Base-by-base conservation (phyloP, 768 basidiomycete species). In the Panaeolus papilionaceus region DNA sequence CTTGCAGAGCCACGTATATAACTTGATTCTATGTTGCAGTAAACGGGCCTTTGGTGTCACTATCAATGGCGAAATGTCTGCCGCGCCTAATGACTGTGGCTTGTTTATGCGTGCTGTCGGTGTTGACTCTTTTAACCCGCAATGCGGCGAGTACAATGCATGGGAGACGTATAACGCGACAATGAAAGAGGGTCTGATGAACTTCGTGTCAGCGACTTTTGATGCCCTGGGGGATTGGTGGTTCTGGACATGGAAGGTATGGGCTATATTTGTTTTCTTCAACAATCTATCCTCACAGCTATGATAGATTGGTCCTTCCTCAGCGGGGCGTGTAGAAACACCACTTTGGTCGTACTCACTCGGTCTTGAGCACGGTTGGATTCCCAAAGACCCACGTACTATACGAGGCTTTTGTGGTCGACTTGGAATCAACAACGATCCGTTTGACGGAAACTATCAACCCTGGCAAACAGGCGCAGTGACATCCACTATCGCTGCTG, bases 1-100 rank as follows among this genome's bases (percentile, higher is more conserved):
- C 47, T 69, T 45, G 79, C 77, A 79, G 14, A 33, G 33, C 33
- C 66, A 63, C 64, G 68, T 33, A 68, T 38, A 67, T 33, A 49
- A 66, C 49, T 68, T 71, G 71, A 38, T 68, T 61, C 23, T 54
- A 62, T 70, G 3, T 40, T 44, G 8, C 26, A 85, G 83, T 68
- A 74, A 81, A 71, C 66, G 71, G 64, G 69, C 71, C 38, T 93
- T 94, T 72, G 95, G 95, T 12, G 78, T 94, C 40, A 88, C 88
- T 11, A 73, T 90, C 28, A 88, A 88, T 0, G 94, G 92, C 58
- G 94, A 96, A 78, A 94, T 90, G 77, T 87, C 90, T 64, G 83
- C 83, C 2, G 90, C 87, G 10, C 83, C 82, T 71, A 93, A 91
- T 72, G 82, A 86, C 63, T 92, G 92, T 71, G 91, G 75, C 14